Evolutionary conservation across 495 filamentous ascomycete species (phyloP).

Genomic region (Poronia punctata): DNA sequence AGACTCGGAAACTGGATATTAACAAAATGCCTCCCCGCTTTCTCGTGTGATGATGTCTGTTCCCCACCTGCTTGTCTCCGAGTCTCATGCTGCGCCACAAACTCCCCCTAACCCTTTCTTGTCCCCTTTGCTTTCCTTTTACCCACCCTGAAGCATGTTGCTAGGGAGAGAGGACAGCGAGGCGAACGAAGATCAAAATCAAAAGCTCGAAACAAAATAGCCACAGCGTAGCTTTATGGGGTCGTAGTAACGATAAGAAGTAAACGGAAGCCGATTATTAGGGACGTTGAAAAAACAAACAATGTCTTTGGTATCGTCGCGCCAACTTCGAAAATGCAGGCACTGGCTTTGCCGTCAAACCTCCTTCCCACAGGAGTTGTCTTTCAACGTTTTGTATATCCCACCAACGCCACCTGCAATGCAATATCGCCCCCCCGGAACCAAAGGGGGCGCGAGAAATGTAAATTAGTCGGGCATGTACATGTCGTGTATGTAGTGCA

Average conservation of each 20-base stretch:
- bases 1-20: too few species aligned
- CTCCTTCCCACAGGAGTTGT: slow-evolving; percentile 16
- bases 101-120: too few species aligned
- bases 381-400: slow-evolving; percentile 25
- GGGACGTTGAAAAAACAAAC: slow-evolving; percentile 23
- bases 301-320: slow-evolving; percentile 30
- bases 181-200: neutral
- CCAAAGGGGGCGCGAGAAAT: slow-evolving; percentile 11
- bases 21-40: too few species aligned
- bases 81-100: too few species aligned
- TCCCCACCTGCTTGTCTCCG: too few species aligned
- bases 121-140: too few species aligned
- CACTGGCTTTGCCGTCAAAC: slow-evolving; percentile 20
- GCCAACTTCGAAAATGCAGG: slow-evolving; percentile 22
- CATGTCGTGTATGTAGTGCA: slow-evolving; percentile 16
- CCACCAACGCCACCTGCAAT: slow-evolving; percentile 27
- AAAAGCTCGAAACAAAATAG: neutral
- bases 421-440: slow-evolving; percentile 20
- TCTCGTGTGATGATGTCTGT: too few species aligned
- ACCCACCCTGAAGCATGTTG: too few species aligned
- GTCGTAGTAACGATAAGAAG: too few species aligned
- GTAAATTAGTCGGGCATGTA: slow-evolving; percentile 22
- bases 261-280: slow-evolving; percentile 20
- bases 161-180: too few species aligned
- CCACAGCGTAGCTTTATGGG: too few species aligned